Percentiles rank a stretch among this genome's conserved stretches.
phyloP scores from a whole-genome alignment of 345 rosid species.

The Syzygium oleosum region DNA sequence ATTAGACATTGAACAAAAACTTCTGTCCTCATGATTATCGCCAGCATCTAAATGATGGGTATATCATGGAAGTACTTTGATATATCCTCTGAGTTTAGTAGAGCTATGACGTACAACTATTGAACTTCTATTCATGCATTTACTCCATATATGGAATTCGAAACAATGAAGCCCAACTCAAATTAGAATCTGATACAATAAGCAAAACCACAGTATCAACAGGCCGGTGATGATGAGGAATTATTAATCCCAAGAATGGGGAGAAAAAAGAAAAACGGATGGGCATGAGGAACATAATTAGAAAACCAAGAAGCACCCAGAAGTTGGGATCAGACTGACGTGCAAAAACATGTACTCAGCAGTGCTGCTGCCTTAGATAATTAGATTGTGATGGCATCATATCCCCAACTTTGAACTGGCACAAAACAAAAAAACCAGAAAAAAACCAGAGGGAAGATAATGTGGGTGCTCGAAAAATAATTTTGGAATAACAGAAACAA shows the following conservation, averaged over 20 bases:
- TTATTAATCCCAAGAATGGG: not conserved
- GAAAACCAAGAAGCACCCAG: not conserved
- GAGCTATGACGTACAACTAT: not conserved
- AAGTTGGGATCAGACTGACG: conserved; percentile 56
- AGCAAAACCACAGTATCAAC: not conserved
- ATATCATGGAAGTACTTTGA: not conserved
- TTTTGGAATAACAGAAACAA: not conserved
- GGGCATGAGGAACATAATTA: not conserved
- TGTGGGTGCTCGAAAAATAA: not conserved
- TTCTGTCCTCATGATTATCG: not conserved
- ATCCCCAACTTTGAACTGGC: conserved; percentile 15
- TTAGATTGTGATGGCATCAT: conserved; percentile 29
- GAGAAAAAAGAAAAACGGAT: not conserved
- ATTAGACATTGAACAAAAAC: not conserved
- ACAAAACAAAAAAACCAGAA: not conserved
- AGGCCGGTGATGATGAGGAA: not conserved
- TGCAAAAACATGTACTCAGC: conserved; percentile 47
- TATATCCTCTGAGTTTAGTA: not conserved
- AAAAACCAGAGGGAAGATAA: not conserved
- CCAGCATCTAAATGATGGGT: not conserved
- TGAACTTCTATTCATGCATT: not conserved
- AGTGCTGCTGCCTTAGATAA: conserved; percentile 31
- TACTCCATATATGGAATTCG: not conserved
- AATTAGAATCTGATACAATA: not conserved
- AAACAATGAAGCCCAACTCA: not conserved